Conservation (phyloP, 2,329 filamentous ascomycete genomes). For the Dissoconium aciculare region DNA sequence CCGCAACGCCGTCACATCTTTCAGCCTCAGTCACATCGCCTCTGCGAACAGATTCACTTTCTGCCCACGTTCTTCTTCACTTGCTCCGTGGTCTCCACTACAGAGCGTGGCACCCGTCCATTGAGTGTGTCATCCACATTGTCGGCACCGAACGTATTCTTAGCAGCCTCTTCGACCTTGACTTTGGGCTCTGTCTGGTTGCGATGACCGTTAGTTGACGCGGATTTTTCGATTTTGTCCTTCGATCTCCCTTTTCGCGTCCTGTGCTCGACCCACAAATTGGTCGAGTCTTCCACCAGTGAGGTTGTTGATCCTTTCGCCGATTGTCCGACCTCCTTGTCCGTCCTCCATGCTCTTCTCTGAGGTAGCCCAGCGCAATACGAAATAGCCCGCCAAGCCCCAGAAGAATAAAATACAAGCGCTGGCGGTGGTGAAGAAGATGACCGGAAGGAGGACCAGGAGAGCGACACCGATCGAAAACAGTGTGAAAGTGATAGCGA, state of each 20-base stretch:
- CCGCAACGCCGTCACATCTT: no score
- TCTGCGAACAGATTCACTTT: no score
- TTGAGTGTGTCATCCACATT: no score
- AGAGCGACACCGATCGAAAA: conserved; percentile 54
- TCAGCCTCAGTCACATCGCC: no score
- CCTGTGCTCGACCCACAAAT: conserved; percentile 18
- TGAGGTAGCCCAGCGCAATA: conserved; percentile 28
- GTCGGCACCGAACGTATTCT: no score
- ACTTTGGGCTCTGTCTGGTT: no score
- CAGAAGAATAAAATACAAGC: conserved; percentile 54
- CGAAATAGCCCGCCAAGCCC: conserved; percentile 45
- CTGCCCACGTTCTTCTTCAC: no score
- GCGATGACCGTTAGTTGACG: no score
- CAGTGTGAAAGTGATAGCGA: conserved; percentile 45
- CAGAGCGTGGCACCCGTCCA: no score
- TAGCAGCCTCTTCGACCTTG: no score
- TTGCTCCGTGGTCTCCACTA: no score
- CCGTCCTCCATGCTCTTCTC: conserved; percentile 7
- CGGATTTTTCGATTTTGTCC: no score
- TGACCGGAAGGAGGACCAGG: conserved; percentile 50
- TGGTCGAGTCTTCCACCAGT: conserved; percentile 26
- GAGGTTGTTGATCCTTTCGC: conserved; percentile 28
- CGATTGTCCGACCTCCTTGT: conserved; percentile 21
- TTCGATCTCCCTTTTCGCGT: conserved; percentile 11
- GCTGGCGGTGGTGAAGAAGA: conserved; percentile 49